Base-by-base conservation (phyloP, 2,329 filamentous ascomycete genomes). In the Cladosporium oxysporum region DNA sequence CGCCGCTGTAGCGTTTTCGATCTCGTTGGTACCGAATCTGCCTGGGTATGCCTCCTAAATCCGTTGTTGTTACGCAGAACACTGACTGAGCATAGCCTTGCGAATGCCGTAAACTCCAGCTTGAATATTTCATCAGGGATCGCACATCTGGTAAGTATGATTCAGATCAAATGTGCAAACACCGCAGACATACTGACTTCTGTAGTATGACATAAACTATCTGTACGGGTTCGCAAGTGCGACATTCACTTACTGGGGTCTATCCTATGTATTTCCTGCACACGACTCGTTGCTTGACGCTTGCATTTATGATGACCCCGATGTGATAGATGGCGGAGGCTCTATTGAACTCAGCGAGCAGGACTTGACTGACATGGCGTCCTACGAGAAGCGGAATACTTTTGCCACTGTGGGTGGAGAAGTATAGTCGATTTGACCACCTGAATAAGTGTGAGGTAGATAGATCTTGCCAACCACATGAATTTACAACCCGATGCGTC, bases 191-290 rank as follows among this genome's bases (percentile, higher is more conserved):
- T 21, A 21, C 55, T 58, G 21, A 58, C 55, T 26, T 12, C 7
- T 16, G 11, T 23, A 58, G 55, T 90, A 89, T 72, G 82, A 84
- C 29, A 88, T 90, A 72, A 87, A 88, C n/a, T 90, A 88, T 84
- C 73, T 90, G 21, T 81, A 88, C 58, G 88, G 88, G 0, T 89
- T 90, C 68, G 77, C 83, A 11, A 79, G 76, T 0, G 86, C 85
- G 8, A 83, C 84, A 23, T 59, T 86, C 3, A 80, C 89, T 0
- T 90, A 90, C 76, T 77, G 84, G 11, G 71, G 68, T 0, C 70
- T 89, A 23, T 84, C 80, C 58, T 78, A 76, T 66, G 70, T 77
- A 2, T 83, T 85, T 50, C 85, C 86, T 8, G 83, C 80, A 0
- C 74, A 66, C n/a, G 81, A 84, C 70, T 83, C 83, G 0, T 73